Base-by-base conservation (phyloP, 1,139 yeast genomes). In the Tardiomyces blankii region DNA sequence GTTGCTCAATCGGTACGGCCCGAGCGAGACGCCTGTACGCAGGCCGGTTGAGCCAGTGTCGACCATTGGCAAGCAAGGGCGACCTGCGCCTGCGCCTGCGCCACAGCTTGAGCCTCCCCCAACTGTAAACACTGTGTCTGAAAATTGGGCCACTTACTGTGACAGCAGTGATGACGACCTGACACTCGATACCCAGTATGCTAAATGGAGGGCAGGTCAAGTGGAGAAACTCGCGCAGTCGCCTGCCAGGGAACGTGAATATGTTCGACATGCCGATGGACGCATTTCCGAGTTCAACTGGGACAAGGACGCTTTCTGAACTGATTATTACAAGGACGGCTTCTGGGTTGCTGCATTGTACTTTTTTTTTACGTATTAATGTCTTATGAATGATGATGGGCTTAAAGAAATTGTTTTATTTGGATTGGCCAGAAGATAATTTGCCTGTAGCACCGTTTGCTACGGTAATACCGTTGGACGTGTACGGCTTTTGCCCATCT, bases 281-380 rank as follows among this genome's bases (percentile, higher is more conserved):
- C 33, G 33, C 5, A 5, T n/a, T 9, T 12, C 14, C 16, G 25
- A 21, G 25, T 58, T 58, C 46, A 54, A 57, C 44, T 58, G 62
- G 62, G 60, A 59, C 38, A 57, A 57, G 44, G 61, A 58, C 43
- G 52, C 58, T 3, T 58, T 58, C 45, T 59, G 43, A 27, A 13
- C 9, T 3, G 5, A 12, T 12, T n/a, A 13, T 13, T 8, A 16
- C 18, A 8, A 18, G n/a, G n/a, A n/a, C n/a, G n/a, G n/a, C n/a
- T n/a, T n/a, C n/a, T n/a, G n/a, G n/a, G n/a, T n/a, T n/a, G n/a
- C n/a, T n/a, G n/a, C n/a, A n/a, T 4, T 21, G 7, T 21, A 21
- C 7, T 21, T 21, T 21, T 21, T 21, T 21, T 21, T n/a, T 39
- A 39, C 21, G 18, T 18, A 39, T 39, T 39, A 7, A 14, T 39